Base-by-base conservation (phyloP, 1,139 yeast genomes). In the Hyphopichia pseudoburtonii region DNA sequence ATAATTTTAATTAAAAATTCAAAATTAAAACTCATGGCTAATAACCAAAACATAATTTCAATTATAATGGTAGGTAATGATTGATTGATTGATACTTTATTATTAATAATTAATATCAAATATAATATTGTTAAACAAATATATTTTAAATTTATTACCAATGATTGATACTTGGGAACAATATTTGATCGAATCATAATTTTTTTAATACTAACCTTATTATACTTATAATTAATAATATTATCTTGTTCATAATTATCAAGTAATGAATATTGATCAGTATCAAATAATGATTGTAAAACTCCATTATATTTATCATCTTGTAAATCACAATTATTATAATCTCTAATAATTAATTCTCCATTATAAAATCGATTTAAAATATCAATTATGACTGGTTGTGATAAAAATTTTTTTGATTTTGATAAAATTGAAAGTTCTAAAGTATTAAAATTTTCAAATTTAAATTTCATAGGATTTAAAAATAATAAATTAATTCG, bases 351-450 rank as follows among this genome's bases (percentile, higher is more conserved):
- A 8, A 67, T 58, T 24, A 70, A 52, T 33, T 62, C 76, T 2
- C 85, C 85, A 43, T 73, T 70, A 67, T 81, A 78, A 33, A 80
- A 70, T 37, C 74, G 67, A 35, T 74, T 73, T 36, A 79, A 52
- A 2, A 77, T 72, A 26, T 71, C 66, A 3, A 73, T 66, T 3
- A 79, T 71, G 14, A 75, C 66, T 1, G 84, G 84, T 48, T 78
- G 82, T 2, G 81, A 71, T 35, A 79, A 58, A 42, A 79, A 75
- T 44, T 63, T 64, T 46, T 79, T 79, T 3, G 82, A 75, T 42
- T 75, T 73, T 14, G 80, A 70, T 36, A 76, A 61, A 30, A 79
- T 72, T 11, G 81, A 73, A 32, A 79, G 57, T 47, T 79, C 85
- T 34, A 79, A 56, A 0, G 83, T 73, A 30, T 75, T 73, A 43